Evolutionary conservation across 345 rosid species (phyloP), one percentile per base, ranked within the genome.

Genomic region (Rhizophora mangle): DNA sequence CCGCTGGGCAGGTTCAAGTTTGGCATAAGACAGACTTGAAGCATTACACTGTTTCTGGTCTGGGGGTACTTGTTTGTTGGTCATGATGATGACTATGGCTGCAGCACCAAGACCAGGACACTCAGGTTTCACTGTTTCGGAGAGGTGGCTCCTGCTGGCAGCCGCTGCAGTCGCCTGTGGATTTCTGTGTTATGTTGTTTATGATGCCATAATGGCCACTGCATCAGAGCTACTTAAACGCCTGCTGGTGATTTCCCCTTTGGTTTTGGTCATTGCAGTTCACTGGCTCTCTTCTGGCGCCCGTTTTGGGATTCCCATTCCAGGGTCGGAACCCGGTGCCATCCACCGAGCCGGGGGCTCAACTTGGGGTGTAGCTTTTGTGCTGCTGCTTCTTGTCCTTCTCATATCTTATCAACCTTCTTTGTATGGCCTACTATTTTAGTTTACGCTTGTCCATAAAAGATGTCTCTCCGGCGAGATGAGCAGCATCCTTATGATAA

Each of bases 321-420:
- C 86, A 1, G 87, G 85, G 53, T 79, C 89, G 0, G 87, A 86
- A 79, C 89, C 85, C 0, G 79, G 68, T 6, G 83, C 84, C 71
- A 80, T 83, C 73, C 89, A 80, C 29, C 67, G 82, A 21, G 89
- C 84, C 2, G 87, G 87, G 0, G 87, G 87, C 63, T 86, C 89
- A 0, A 80, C 89, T 3, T 86, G 85, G 87, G 87, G 87, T 27
- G 75, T 86, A 2, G 86, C 86, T 21, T 63, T 68, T 27, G 77
- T 82, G 16, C 20, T 86, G 26, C 62, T 82, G 62, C 80, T 86
- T 20, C 87, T 83, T 27, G 62, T 74, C 67, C 72, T 76, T 47
- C 87, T 86, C 79, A 78, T 83, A 2, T 68, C 79, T 29, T 82
- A 76, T 72, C 87, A 82, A 21, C 87, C 87, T 68, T 74, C 80